Evolutionary conservation across 306 rosid genomes (phyloP).

Genomic region (Rubus parviflorus): DNA sequence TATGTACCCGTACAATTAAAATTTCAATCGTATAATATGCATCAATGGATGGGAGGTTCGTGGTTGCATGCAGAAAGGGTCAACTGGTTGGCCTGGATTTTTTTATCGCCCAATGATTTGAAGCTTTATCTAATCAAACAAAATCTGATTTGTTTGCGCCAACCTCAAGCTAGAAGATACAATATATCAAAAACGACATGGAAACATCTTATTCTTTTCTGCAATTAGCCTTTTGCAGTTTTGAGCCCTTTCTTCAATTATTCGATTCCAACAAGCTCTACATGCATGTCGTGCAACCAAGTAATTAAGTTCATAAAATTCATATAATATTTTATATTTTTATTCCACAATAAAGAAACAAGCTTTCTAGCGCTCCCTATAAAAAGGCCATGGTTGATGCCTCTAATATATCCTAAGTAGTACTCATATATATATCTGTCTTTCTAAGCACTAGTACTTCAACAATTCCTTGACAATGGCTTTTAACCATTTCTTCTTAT

Average conservation of each 20-base stretch:
- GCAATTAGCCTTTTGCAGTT: background rate
- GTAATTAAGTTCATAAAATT: background rate
- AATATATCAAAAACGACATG: background rate
- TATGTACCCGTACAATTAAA: background rate
- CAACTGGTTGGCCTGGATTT: background rate
- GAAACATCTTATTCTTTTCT: background rate
- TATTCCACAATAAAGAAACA: background rate
- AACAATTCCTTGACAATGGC: constrained; percentile 15
- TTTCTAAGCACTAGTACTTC: background rate
- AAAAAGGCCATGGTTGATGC: constrained; percentile 3
- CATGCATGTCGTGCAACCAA: constrained; percentile 30
- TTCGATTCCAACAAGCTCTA: constrained; percentile 2
- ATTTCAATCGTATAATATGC: background rate
- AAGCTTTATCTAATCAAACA: background rate
- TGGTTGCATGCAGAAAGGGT: constrained; percentile 6
- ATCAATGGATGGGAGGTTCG: background rate
- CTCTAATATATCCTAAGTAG: background rate
- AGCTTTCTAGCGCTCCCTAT: background rate
- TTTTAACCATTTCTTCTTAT: constrained; percentile 17
- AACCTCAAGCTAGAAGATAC: background rate
- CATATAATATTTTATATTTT: background rate
- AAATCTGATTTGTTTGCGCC: background rate
- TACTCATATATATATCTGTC: background rate
- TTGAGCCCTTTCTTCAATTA: background rate
- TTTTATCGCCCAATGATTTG: background rate